Evolutionary conservation across 2,329 filamentous ascomycete genomes (phyloP), one percentile per base, ranked within the genome.

Genomic region (Verticillium longisporum): DNA sequence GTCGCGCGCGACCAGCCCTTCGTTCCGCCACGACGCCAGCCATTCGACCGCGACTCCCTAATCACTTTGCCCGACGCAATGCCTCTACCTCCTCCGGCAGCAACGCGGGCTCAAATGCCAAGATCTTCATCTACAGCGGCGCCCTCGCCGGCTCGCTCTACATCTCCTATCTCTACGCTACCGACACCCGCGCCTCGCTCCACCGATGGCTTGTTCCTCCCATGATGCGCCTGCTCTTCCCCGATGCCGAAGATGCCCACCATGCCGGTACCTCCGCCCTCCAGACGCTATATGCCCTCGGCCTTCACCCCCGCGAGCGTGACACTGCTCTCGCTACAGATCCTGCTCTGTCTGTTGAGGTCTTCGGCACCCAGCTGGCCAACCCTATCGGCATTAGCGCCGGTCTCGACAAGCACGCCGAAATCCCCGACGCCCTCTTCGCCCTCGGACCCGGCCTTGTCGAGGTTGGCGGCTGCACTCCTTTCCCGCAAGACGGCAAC

Each of bases 311-410:
- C 4, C 85, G 94, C 61, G 95, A 99, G 73, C 87, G 95, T 59
- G 83, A 85, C 41, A 67, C 67, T 26, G 64, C 69, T 1, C 64
- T 73, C n/a, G 62, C 63, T 31, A 54, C 57, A 5, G 65, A 70
- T 11, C 69, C 74, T 6, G 71, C 71, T 18, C 68, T 76, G 4
- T 66, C 71, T 21, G 68, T 72, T 15, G 72, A 78, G 13, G 88
- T 98, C 21, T 97, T 96, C 72, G 92, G 90, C 38, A 84, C 89
- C 64, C 82, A 78, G 4, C 77, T 99, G 56, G 80, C 84, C 68
- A 98, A 97, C 75, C 95, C 95, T 1, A 87, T 99, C 68, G 95
- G 90, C 61, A 97, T 96, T 65, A 96, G 92, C n/a, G 95, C 92
- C 5, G 95, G 95, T 10, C 86, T 99, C 54, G 95, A 98, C 79